A percentile compares a stretch with the other conserved stretches of the same genome.
These are phyloP conservation scores for Sisymbrium irio DNA, from an alignment of 345 rosid genomes.

Conservation along the genomic window DNA sequence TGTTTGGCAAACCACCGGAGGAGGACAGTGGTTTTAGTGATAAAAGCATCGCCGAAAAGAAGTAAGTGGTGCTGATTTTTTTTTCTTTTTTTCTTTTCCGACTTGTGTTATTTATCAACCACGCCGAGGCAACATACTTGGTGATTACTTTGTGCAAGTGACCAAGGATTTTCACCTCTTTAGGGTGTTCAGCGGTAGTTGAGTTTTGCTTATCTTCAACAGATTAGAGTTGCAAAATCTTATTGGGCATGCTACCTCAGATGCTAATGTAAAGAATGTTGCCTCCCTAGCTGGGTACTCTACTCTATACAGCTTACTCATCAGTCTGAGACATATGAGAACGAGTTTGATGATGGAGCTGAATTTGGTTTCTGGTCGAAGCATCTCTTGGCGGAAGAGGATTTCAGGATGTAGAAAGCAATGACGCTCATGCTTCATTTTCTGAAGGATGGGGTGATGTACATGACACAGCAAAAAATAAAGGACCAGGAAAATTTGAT, in stretches of 20 bases:
- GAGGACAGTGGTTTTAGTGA: slow-evolving; percentile 35
- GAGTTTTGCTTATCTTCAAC: slow-evolving; percentile 24
- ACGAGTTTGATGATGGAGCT: slow-evolving; percentile 40
- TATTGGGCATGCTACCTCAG: slow-evolving; percentile 61
- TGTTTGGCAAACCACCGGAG: slow-evolving; percentile 49
- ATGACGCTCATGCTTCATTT: slow-evolving; percentile 38
- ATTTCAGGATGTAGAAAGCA: slow-evolving; percentile 43
- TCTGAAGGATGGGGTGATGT: slow-evolving; percentile 51
- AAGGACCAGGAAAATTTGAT: slow-evolving; percentile 43
- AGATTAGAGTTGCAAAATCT: slow-evolving; percentile 73
- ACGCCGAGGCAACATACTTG: not conserved
- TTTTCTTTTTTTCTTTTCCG: not conserved
- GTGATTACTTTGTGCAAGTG: not conserved
- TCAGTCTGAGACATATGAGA: slow-evolving; percentile 36
- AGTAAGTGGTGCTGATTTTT: slow-evolving; percentile 21
- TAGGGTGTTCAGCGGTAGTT: slow-evolving; percentile 2
- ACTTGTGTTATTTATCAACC: not conserved
- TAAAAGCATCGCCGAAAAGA: slow-evolving; percentile 41
- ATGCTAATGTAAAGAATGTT: slow-evolving; percentile 49
- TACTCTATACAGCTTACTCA: slow-evolving; percentile 51
- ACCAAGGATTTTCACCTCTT: not conserved
- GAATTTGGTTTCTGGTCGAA: slow-evolving; percentile 92
- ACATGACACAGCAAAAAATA: slow-evolving; percentile 32
- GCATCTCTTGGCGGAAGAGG: slow-evolving; percentile 51
- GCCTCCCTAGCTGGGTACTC: slow-evolving; percentile 58